phyloP scores from a whole-genome alignment of 306 rosid genomes.

The Quillaja saponaria region DNA sequence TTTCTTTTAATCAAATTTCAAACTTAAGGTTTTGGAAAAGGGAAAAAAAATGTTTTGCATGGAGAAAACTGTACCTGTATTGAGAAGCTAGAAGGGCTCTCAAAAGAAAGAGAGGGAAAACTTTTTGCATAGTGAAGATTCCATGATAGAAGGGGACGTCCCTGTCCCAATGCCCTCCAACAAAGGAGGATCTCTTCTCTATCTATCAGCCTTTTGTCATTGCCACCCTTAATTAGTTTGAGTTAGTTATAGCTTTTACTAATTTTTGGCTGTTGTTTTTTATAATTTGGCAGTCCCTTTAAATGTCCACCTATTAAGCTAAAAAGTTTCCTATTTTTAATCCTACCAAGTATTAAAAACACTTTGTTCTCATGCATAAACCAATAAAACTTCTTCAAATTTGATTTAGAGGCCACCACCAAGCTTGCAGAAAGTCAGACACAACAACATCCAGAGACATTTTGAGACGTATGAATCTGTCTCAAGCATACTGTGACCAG shows the following conservation, averaged over 20 bases:
- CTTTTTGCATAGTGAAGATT: slow-evolving; percentile 27
- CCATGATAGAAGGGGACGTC: slow-evolving; percentile 30
- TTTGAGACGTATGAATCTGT: too few species aligned
- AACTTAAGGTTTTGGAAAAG: too few species aligned
- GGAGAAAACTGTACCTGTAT: slow-evolving; percentile 49
- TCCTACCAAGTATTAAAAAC: too few species aligned
- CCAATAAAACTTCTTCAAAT: too few species aligned
- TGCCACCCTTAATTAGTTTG: slow-evolving; percentile 51
- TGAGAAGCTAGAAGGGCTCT: slow-evolving; percentile 41
- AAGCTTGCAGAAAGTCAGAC: too few species aligned
- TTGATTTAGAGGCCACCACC: too few species aligned
- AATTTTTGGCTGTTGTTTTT: slow-evolving; percentile 38
- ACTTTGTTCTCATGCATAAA: too few species aligned
- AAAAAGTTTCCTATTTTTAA: too few species aligned
- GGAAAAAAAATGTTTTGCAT: not conserved
- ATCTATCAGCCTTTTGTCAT: slow-evolving; percentile 27
- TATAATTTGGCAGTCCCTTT: too few species aligned
- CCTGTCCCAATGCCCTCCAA: slow-evolving; percentile 55
- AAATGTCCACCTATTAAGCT: too few species aligned
- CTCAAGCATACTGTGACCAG: too few species aligned
- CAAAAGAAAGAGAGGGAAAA: slow-evolving; percentile 49
- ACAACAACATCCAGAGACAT: too few species aligned
- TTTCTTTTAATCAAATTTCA: not conserved
- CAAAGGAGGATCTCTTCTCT: slow-evolving; percentile 50
- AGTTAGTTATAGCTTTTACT: slow-evolving; percentile 54